A percentile compares a stretch with the other conserved stretches of the same genome.
These are phyloP conservation scores for Eucalyptus marginata DNA, from an alignment of 345 rosid species.

Conservation along the genomic window DNA sequence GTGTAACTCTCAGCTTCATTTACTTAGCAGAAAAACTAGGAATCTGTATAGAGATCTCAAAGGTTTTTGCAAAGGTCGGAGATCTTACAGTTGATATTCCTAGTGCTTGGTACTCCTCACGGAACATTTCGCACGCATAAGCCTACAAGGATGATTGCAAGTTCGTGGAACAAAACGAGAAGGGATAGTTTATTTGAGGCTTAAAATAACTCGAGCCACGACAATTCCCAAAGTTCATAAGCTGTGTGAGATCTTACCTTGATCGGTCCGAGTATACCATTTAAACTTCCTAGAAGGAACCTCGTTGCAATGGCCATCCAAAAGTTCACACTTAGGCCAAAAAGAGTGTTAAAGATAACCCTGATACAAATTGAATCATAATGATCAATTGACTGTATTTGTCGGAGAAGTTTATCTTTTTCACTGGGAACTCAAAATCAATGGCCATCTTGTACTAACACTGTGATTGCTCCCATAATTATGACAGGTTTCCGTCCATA, in stretches of 20 bases:
- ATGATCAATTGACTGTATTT: background rate
- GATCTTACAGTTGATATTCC: conserved; percentile 74
- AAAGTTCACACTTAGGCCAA: conserved; percentile 79
- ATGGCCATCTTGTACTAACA: conserved; percentile 36
- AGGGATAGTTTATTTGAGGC: background rate
- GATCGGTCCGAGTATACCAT: conserved; percentile 61
- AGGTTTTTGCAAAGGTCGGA: background rate
- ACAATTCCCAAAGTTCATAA: background rate
- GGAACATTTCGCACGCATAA: conserved; percentile 66
- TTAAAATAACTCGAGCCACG: background rate
- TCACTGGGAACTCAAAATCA: background rate
- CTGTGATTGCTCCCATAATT: conserved; percentile 49
- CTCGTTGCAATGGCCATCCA: conserved; percentile 83
- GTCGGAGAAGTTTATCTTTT: background rate
- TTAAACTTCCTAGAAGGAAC: conserved; percentile 10
- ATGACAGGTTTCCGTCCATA: conserved; percentile 89
- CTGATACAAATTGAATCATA: conserved; percentile 21
- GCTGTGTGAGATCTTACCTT: background rate
- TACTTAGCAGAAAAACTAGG: background rate
- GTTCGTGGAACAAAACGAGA: background rate
- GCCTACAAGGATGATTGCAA: conserved; percentile 26
- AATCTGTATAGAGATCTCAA: background rate
- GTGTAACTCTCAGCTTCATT: background rate
- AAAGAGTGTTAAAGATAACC: conserved; percentile 79
- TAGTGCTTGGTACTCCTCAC: conserved; percentile 67